phyloP scores from a whole-genome alignment of 768 basidiomycete species.

The Pholiota molesta region DNA sequence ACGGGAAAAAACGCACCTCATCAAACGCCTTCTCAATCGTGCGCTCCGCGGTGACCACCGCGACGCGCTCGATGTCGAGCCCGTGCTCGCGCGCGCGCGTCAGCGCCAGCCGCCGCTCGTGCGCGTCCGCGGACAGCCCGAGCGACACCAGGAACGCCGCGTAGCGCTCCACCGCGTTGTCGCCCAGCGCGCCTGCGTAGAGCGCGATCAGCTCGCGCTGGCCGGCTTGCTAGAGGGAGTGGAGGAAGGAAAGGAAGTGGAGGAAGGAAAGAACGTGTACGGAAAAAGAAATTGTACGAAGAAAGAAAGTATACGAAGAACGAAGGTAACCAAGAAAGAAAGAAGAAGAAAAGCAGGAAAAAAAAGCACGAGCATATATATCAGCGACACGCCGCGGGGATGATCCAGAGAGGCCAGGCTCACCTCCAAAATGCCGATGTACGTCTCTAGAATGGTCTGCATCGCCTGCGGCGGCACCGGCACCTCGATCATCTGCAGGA shows the following conservation, averaged over 20 bases:
- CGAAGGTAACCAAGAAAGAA: no score
- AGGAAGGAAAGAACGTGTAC: no score
- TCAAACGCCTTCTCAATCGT: conserved; percentile 74
- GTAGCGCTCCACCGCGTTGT: conserved; percentile 91
- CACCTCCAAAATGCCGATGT: conserved; percentile 87
- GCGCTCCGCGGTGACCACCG: conserved; percentile 76
- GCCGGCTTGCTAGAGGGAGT: conserved; percentile 59
- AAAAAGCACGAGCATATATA: not conserved
- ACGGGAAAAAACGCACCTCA: no score
- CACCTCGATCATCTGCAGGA: conserved; percentile 80
- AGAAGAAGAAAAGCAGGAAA: not conserved
- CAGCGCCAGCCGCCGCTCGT: conserved; percentile 71
- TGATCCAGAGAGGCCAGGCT: conserved; percentile 14
- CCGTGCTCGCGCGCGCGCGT: conserved; percentile 82
- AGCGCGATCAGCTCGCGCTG: conserved; percentile 88
- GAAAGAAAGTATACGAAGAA: no score
- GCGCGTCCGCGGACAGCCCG: conserved; percentile 61
- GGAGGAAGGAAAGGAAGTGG: no score
- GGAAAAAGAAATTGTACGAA: no score
- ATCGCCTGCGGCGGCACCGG: conserved; percentile 73
- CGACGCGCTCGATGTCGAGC: conserved; percentile 80
- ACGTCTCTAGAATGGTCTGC: conserved; percentile 85
- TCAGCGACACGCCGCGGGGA: not conserved
- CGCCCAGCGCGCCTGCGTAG: conserved; percentile 89
- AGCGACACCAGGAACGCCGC: conserved; percentile 86